Evolutionary conservation across 352 stramenopile species (phyloP).

Genomic region (Blastocystis sp.): DNA sequence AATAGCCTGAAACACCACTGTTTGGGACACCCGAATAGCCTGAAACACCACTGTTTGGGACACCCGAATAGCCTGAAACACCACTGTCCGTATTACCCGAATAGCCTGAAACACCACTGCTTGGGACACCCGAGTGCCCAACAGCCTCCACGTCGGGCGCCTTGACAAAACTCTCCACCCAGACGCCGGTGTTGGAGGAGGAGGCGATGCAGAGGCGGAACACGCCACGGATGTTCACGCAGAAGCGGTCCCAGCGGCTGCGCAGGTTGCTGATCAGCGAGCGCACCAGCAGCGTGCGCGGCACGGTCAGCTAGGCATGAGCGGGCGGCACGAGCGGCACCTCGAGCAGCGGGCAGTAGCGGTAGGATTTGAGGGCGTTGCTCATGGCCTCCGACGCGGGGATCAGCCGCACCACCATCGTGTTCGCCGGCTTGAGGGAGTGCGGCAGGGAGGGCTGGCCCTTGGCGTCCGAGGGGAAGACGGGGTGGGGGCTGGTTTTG

Average conservation of each 20-base stretch:
- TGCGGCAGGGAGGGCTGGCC: not conserved
- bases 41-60: no score
- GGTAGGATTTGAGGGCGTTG: not conserved
- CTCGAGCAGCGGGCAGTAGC: conserved; percentile 53
- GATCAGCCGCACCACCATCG: conserved; percentile 47
- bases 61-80: no score
- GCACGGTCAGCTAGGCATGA: conserved; percentile 24
- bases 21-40: no score
- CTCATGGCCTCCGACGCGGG: conserved; percentile 26
- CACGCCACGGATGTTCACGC: conserved; percentile 22
- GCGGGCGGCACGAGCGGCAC: not conserved
- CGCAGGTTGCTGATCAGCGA: conserved; percentile 42
- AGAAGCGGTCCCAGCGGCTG: conserved; percentile 36
- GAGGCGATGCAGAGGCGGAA: conserved; percentile 47
- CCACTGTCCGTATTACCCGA: no score
- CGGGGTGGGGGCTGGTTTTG: not conserved
- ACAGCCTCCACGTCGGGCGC: not conserved
- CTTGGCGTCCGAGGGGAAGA: not conserved
- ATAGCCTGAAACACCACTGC: no score
- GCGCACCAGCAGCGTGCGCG: not conserved
- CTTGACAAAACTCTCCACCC: conserved; percentile 12
- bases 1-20: no score
- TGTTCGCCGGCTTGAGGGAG: not conserved
- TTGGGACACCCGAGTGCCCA: no score
- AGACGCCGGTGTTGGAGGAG: conserved; percentile 49